phyloP scores from a whole-genome alignment of 768 basidiomycete species.

The Lanmaoa pseudosensibilis region DNA sequence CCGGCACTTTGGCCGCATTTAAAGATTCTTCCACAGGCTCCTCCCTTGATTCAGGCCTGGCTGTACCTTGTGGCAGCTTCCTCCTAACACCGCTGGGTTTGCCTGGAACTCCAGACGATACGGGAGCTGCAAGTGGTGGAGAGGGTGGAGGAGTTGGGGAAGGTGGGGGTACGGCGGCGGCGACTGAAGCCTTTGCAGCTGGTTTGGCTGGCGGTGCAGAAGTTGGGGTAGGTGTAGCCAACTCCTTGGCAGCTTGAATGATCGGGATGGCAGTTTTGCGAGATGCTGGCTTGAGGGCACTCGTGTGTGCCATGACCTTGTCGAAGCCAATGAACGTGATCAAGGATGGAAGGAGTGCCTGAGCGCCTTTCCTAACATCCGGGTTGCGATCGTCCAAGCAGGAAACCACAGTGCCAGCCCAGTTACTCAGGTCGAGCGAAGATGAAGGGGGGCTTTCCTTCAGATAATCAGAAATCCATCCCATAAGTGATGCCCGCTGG shows the following conservation, averaged over 20 bases:
- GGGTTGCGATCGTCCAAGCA: conserved; percentile 89
- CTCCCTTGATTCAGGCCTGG: conserved; percentile 44
- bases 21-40: conserved; percentile 38
- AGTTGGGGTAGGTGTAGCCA: conserved; percentile 35
- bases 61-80: conserved; percentile 63
- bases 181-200: conserved; percentile 22
- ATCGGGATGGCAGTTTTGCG: conserved; percentile 79
- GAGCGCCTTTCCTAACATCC: conserved; percentile 91
- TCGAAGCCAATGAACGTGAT: conserved; percentile 79
- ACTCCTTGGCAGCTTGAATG: conserved; percentile 77
- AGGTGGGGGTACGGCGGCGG: conserved; percentile 23
- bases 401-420: conserved; percentile 63
- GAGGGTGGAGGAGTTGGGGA: conserved; percentile 45
- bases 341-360: conserved; percentile 73
- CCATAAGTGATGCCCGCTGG: conserved; percentile 75
- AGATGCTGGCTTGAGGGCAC: conserved; percentile 88
- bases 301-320: conserved; percentile 82
- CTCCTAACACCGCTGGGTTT: conserved; percentile 70
- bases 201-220: conserved; percentile 33
- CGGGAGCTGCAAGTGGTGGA: conserved; percentile 41
- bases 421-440: conserved; percentile 65
- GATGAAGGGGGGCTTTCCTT: conserved; percentile 57
- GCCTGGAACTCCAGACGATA: conserved; percentile 27
- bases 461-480: conserved; percentile 81
- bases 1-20: conserved; percentile 33